These are phyloP conservation scores for Bolboschoenus planiculmis DNA, from an alignment of 176 grass and related monocot species.

Conservation along the genomic window DNA sequence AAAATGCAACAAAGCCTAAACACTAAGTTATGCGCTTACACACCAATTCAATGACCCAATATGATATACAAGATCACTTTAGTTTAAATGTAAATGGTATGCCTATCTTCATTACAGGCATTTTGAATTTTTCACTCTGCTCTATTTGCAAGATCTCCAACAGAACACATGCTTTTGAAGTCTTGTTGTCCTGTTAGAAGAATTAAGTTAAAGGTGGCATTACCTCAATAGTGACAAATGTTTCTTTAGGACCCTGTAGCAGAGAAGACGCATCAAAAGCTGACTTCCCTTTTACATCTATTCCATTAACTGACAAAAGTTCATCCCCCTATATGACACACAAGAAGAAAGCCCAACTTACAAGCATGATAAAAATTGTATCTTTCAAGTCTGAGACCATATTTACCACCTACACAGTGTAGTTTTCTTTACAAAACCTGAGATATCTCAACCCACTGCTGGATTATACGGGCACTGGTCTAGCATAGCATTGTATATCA, in stretches of 20 bases:
- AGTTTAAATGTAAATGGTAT: constrained; percentile 3
- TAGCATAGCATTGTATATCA: no score
- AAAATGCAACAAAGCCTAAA: not conserved
- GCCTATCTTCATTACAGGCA: not conserved
- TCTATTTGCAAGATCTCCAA: not conserved
- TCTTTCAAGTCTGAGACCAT: not conserved
- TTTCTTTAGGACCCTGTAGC: constrained; percentile 91
- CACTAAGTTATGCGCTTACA: not conserved
- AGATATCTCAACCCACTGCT: not conserved
- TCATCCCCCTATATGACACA: constrained; percentile 74
- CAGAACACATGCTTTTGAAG: not conserved
- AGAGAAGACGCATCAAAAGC: constrained; percentile 91
- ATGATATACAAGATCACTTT: not conserved
- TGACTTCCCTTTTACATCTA: constrained; percentile 71
- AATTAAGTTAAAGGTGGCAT: constrained; percentile 15
- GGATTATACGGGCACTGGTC: no score
- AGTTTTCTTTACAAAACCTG: not conserved
- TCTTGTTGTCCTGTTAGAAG: no score
- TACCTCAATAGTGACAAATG: constrained; percentile 89
- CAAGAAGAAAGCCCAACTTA: constrained; percentile 12
- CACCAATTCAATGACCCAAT: not conserved
- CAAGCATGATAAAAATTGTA: not conserved
- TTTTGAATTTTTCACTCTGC: not conserved
- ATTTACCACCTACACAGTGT: not conserved
- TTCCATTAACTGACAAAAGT: constrained; percentile 78